Evolutionary conservation across 2,329 filamentous ascomycete species (phyloP).

Genomic region (Chaetomium sp.): DNA sequence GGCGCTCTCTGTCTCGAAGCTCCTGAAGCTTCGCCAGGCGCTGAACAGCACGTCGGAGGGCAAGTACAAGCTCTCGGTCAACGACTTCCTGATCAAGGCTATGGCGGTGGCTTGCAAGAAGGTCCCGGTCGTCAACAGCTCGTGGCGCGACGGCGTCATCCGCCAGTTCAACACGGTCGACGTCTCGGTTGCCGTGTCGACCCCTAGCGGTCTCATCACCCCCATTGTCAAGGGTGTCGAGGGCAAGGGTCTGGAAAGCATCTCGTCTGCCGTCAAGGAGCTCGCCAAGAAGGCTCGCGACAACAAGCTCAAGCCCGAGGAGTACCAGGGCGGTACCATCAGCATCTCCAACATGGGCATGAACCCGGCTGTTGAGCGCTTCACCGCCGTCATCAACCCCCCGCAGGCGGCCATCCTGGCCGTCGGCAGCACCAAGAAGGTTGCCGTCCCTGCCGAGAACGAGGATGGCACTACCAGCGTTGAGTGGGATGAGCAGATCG

Average conservation of each 20-base stretch:
- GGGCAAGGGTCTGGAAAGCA: constrained; percentile 80
- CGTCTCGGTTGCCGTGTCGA: constrained; percentile 93
- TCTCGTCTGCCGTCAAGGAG: constrained; percentile 90
- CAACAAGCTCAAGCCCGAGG: constrained; percentile 98
- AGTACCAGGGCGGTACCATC: constrained; percentile 98
- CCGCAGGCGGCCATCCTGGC: constrained; percentile 95
- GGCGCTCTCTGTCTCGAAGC: constrained; percentile 88
- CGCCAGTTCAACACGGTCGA: constrained; percentile 92
- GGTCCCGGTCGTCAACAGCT: constrained; percentile 93
- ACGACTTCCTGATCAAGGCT: constrained; percentile 99
- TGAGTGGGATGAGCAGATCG: constrained; percentile 97
- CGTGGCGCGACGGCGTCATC: constrained; percentile 88
- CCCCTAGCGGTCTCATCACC: constrained; percentile 91
- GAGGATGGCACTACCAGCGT: constrained; percentile 76
- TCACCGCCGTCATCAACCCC: constrained; percentile 98
- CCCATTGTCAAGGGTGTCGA: constrained; percentile 93
- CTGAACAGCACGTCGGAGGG: constrained; percentile 87
- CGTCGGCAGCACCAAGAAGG: constrained; percentile 93
- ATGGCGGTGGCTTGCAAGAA: constrained; percentile 85
- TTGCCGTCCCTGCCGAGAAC: constrained; percentile 80
- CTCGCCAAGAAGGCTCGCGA: constrained; percentile 95
- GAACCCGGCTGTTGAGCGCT: constrained; percentile 94
- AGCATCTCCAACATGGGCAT: constrained; percentile 99
- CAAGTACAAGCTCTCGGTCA: constrained; percentile 99
- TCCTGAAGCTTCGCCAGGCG: constrained; percentile 91